Evolutionary conservation across 148 eudicot genomes (phyloP).

Genomic region (Fagopyrum homotropicum): DNA sequence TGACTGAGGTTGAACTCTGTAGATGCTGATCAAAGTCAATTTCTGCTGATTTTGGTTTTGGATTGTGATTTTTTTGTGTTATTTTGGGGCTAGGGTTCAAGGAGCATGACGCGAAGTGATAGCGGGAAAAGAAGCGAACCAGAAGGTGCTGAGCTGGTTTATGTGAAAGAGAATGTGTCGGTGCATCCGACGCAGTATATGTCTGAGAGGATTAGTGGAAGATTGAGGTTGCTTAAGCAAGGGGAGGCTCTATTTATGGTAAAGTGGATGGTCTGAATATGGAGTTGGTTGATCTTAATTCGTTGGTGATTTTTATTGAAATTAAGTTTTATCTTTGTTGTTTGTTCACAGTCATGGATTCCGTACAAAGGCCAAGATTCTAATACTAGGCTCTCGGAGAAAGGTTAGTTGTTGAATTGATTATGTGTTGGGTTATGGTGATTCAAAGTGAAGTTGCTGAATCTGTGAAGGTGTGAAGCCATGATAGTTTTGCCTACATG

Average conservation of each 20-base stretch:
- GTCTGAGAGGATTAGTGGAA: conserved; percentile 86
- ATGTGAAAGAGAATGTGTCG: conserved; percentile 75
- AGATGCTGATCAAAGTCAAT: conserved; percentile 6
- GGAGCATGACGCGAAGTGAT: conserved; percentile 30
- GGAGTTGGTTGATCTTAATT: not conserved
- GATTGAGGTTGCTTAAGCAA: conserved; percentile 74
- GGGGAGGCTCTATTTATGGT: conserved; percentile 66
- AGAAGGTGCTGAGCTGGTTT: conserved; percentile 62
- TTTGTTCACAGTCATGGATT: conserved; percentile 63
- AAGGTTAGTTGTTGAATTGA: conserved; percentile 42
- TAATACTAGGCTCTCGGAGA: conserved; percentile 69
- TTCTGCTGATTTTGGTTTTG: not conserved
- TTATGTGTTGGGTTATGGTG: not conserved
- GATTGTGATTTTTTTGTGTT: conserved; percentile 3
- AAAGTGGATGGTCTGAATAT: conserved; percentile 4
- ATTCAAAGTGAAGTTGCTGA: not conserved
- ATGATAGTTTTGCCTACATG: not conserved
- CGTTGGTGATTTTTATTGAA: not conserved
- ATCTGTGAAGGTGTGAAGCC: not conserved
- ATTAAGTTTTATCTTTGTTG: not conserved
- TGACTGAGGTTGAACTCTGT: not conserved
- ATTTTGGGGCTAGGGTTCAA: conserved; percentile 27
- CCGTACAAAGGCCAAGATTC: conserved; percentile 88
- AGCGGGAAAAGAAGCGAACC: conserved; percentile 65
- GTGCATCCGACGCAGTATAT: conserved; percentile 93